Evolutionary conservation across 139 green algal species (phyloP), one percentile per base, ranked within the genome.

Genomic region (Tetradesmus obliquus): DNA sequence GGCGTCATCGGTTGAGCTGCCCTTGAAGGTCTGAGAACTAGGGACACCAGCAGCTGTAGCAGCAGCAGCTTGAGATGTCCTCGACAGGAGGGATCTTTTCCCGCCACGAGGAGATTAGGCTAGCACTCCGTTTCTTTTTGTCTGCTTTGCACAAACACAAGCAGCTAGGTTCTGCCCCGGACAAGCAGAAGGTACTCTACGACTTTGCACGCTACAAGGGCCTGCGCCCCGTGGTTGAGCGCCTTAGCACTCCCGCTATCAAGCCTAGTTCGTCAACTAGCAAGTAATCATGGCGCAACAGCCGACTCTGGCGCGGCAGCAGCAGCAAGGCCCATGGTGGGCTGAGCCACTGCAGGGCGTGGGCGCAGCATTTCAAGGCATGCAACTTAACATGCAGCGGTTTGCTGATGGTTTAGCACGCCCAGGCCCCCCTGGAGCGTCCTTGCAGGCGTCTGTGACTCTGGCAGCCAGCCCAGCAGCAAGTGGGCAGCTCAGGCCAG

Each of bases 61-160:
- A 55, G 79, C n/a, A 55, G 79, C 79, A 55, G 32, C 79, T 54
- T 55, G 32, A 55, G 32, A 54, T 55, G 32, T 54, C 32, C 79
- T 84, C 79, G 2, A 54, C 32, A 54, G 32, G 32, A 84, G 90
- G 90, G 19, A 51, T 92, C 3, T 79, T 90, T 54, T 66, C 93
- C 45, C 82, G 94, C 8, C 94, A 96, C 92, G 88, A 93, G 53
- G 94, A 96, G 58, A 95, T 96, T 24, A 88, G 93, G 13, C 83
- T 91, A 1, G 94, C 94, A 3, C 82, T 96, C 8, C 91, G 86
- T 2, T 96, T 95, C 79, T 96, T 96, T 79, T 55, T 96, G 5
- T 58, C 89, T 9, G 89, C 74, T 2, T 93, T 91, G 84, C 94
- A 95, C 92, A 95, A 95, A 82, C 89, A 95, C 83, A 92, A 93